Percentiles rank a stretch among this genome's conserved stretches.
Evolutionary conservation across 345 rosid genomes (phyloP).

Genomic region (Raphanus raphanistrum): DNA sequence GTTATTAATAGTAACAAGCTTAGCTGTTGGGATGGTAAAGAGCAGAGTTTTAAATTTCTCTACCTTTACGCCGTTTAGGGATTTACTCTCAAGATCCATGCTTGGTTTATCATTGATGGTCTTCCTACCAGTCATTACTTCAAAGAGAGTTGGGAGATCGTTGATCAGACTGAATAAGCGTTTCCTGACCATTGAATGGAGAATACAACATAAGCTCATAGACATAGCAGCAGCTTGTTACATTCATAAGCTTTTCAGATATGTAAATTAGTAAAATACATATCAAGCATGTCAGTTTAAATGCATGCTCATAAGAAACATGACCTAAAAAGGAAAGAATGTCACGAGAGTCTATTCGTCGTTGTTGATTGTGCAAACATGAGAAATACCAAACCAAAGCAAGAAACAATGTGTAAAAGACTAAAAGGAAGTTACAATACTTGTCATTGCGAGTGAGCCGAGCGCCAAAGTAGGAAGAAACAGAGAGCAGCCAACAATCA

Average conservation of each 20-base stretch:
- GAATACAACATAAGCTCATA: not conserved
- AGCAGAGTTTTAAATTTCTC: not conserved
- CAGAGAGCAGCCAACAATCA: slow-evolving; percentile 81
- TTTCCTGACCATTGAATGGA: slow-evolving; percentile 48
- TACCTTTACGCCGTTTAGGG: slow-evolving; percentile 74
- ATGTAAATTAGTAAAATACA: not conserved
- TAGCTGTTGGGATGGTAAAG: not conserved
- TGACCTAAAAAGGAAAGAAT: not conserved
- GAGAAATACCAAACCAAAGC: not conserved
- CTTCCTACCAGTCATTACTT: slow-evolving; percentile 62
- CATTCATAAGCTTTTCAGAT: not conserved
- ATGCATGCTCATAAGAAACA: not conserved
- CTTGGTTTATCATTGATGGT: slow-evolving; percentile 58
- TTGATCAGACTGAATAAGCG: slow-evolving; percentile 71
- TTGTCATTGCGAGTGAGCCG: slow-evolving; percentile 72
- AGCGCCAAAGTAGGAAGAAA: slow-evolving; percentile 80
- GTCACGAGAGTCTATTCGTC: too few species aligned
- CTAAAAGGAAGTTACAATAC: slow-evolving; percentile 27
- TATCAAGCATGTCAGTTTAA: not conserved
- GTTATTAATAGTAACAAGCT: not conserved
- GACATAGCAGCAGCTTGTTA: not conserved
- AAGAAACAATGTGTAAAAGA: not conserved
- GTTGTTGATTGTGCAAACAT: not conserved
- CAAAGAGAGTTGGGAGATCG: slow-evolving; percentile 72
- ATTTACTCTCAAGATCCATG: slow-evolving; percentile 69